Evolutionary conservation across 2,329 filamentous ascomycete genomes (phyloP).

Genomic region (Paraconiothyrium sp.): DNA sequence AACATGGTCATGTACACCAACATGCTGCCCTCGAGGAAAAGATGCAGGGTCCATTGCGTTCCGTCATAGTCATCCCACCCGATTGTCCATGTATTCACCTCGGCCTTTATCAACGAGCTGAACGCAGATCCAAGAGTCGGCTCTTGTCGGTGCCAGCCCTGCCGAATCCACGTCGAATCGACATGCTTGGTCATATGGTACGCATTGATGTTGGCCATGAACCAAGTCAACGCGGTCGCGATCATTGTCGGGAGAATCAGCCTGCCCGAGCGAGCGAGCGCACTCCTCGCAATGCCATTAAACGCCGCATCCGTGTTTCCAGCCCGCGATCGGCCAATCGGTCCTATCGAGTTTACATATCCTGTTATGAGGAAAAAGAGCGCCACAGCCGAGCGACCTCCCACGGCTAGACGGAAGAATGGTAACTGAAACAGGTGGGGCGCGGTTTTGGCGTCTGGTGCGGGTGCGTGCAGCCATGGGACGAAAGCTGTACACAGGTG

Average conservation of each 20-base stretch:
- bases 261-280: slow-evolving; percentile 67
- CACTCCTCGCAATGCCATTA: slow-evolving; percentile 64
- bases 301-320: slow-evolving; percentile 65
- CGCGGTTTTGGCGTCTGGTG: slow-evolving; percentile 53
- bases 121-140: slow-evolving; percentile 44
- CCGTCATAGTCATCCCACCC: slow-evolving; percentile 54
- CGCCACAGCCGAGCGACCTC: slow-evolving; percentile 55
- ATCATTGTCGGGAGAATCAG: slow-evolving; percentile 67
- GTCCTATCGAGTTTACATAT: slow-evolving; percentile 71
- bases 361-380: slow-evolving; percentile 66
- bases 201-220: slow-evolving; percentile 64
- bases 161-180: slow-evolving; percentile 68
- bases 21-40: slow-evolving; percentile 55
- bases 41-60: slow-evolving; percentile 55
- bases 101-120: slow-evolving; percentile 40
- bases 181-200: slow-evolving; percentile 65
- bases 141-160: slow-evolving; percentile 50
- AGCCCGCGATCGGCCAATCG: slow-evolving; percentile 64
- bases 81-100: slow-evolving; percentile 50
- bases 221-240: slow-evolving; percentile 66
- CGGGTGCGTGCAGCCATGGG: slow-evolving; percentile 52
- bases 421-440: slow-evolving; percentile 66
- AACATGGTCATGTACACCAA: slow-evolving; percentile 55
- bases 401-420: slow-evolving; percentile 66
- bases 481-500: slow-evolving; percentile 55